These are phyloP conservation scores for Aspergillus fijiensis DNA, from an alignment of 2,329 filamentous ascomycete species.

Conservation along the genomic window DNA sequence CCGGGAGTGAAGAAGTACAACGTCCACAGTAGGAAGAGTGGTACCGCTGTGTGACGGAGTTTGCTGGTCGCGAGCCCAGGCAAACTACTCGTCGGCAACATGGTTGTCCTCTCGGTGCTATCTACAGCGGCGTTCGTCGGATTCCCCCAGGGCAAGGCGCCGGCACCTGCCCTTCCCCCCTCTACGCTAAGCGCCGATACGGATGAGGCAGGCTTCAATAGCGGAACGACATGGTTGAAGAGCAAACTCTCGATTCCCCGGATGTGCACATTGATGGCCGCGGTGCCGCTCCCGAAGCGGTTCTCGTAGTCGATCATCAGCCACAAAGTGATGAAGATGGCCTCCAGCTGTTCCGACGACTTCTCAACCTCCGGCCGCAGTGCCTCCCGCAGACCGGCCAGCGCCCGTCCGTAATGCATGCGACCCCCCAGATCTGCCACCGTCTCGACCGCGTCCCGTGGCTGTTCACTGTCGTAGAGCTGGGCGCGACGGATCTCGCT, in stretches of 20 bases:
- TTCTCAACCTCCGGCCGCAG: conserved; percentile 25
- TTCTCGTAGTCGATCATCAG: conserved; percentile 32
- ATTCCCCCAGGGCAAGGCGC: background rate
- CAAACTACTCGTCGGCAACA: no score
- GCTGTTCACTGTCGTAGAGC: conserved; percentile 18
- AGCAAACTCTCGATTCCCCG: conserved; percentile 24
- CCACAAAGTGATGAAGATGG: conserved; percentile 30
- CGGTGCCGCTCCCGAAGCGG: conserved; percentile 24
- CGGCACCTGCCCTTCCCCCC: no score
- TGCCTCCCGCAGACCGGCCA: conserved; percentile 25
- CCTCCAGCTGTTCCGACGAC: conserved; percentile 23
- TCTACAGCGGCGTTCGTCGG: background rate
- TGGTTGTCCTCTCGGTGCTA: background rate
- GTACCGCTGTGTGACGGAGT: conserved; percentile 24
- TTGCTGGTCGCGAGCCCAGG: conserved; percentile 3
- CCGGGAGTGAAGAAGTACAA: conserved; percentile 29
- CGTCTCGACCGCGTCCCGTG: conserved; percentile 9
- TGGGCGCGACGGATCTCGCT: conserved; percentile 23
- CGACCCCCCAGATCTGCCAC: conserved; percentile 21
- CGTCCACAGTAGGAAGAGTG: conserved; percentile 29
- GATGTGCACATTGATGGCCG: conserved; percentile 28
- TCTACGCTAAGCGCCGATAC: background rate
- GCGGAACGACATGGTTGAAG: conserved; percentile 26
- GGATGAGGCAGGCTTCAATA: conserved; percentile 11
- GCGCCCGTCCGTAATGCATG: conserved; percentile 26